A percentile compares a stretch with the other conserved stretches of the same genome.
phyloP scores from a whole-genome alignment of 805 yeast genomes.

The Wickerhamiella nectarea region DNA sequence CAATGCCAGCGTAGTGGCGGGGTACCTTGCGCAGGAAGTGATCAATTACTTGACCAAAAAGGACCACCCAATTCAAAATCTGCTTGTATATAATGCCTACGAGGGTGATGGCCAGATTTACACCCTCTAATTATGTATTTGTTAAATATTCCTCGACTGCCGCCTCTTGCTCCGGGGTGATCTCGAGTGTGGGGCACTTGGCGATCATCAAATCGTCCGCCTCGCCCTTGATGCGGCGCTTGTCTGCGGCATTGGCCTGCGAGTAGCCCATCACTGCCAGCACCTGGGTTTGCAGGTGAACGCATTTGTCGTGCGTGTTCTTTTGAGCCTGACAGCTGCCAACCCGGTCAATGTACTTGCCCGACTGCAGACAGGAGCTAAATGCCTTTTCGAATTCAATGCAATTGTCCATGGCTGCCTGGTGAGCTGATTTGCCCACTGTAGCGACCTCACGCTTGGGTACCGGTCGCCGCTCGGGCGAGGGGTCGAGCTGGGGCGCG shows the following conservation, averaged over 20 bases:
- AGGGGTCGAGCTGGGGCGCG: neutral
- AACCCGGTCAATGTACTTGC: slow-evolving; percentile 18
- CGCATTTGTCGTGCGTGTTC: slow-evolving; percentile 21
- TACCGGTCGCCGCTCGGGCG: neutral
- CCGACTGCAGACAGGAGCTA: slow-evolving; percentile 20
- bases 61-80: slow-evolving; percentile 71
- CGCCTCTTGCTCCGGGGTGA: slow-evolving; percentile 16
- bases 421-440: slow-evolving; percentile 13
- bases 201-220: slow-evolving; percentile 24
- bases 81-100: slow-evolving; percentile 61
- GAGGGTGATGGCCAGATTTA: slow-evolving; percentile 68
- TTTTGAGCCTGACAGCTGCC: slow-evolving; percentile 19
- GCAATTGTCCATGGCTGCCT: slow-evolving; percentile 25
- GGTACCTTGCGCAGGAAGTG: slow-evolving; percentile 78
- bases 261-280: slow-evolving; percentile 20
- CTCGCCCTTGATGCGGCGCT: slow-evolving; percentile 15
- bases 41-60: slow-evolving; percentile 65
- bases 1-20: slow-evolving; percentile 78
- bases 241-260: slow-evolving; percentile 11
- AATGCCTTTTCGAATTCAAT: slow-evolving; percentile 23
- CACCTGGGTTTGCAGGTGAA: slow-evolving; percentile 21
- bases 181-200: slow-evolving; percentile 17
- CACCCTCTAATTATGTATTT: slow-evolving; percentile 14
- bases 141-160: slow-evolving; percentile 13
- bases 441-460: slow-evolving; percentile 2